Evolutionary conservation across 2,329 filamentous ascomycete species (phyloP), one percentile per base, ranked within the genome.

Genomic region (Sporothrix phasma): DNA sequence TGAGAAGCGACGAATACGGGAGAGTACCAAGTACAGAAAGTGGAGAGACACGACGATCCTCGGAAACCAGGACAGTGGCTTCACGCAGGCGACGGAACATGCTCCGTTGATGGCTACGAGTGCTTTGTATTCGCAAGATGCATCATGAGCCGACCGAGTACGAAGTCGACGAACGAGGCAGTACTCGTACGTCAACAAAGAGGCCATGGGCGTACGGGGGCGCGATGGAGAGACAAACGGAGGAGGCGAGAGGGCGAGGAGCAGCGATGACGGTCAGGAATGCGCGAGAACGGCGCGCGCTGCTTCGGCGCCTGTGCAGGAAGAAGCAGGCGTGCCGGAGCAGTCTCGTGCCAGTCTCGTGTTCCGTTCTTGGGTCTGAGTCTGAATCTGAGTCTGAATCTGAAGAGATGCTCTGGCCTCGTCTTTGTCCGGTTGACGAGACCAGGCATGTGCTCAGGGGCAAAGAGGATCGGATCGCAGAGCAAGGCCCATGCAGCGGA

Each of bases 1-100:
- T 19, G 39, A 24, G 56, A 59, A 59, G 39, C 13, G n/a, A 43
- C 56, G 56, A 59, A 59, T 46, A 59, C 56, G 56, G 39, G 56
- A 24, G 22, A 29, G 53, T 31, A 41, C n/a, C 22, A 34, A n/a
- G 26, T n/a, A 31, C 11, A 39, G 59, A 41, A 37, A 29, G 19
- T n/a, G 29, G 46, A 47, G 45, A 45, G 58, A 43, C 11, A 31
- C 13, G 10, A 3, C 51, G 11, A 5, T 39, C 19, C 19, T 56
- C 31, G 19, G 37, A 37, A 45, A 47, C 26, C 58, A 29, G 43
- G 37, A 19, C 19, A 24, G 46, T 43, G 56, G 29, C 58, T 60
- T 41, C 41, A 29, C 22, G 56, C 17, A 46, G 34, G 22, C 17
- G 13, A 58, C 11, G 37, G 29, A 15, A 24, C 39, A 4, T 26